A percentile compares a stretch with the other conserved stretches of the same genome.
Evolutionary conservation across 768 basidiomycete genomes (phyloP).

Genomic region (Mycena filopes): DNA sequence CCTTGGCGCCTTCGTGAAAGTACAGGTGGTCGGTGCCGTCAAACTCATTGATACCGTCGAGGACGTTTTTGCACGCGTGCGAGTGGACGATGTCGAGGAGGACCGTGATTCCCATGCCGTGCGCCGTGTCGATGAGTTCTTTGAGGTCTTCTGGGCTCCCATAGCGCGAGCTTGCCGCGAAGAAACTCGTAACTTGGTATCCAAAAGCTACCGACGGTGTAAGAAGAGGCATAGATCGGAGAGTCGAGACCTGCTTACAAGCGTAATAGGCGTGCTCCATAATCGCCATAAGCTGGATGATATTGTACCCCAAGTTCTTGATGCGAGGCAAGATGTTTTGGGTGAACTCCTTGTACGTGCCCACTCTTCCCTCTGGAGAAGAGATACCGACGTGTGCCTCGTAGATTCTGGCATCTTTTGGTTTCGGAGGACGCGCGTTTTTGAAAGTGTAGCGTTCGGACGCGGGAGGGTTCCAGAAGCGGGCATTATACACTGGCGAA

Average conservation of each 20-base stretch:
- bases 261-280: slow-evolving; percentile 99
- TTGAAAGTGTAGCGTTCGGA: slow-evolving; percentile 84
- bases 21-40: slow-evolving; percentile 98
- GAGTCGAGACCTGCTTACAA: slow-evolving; percentile 61
- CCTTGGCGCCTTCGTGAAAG: slow-evolving; percentile 94
- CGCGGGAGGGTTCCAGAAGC: slow-evolving; percentile 97
- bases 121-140: slow-evolving; percentile 94
- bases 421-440: slow-evolving; percentile 74
- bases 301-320: slow-evolving; percentile 92
- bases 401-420: slow-evolving; percentile 82
- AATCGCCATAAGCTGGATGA: slow-evolving; percentile 97
- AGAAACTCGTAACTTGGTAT: slow-evolving; percentile 98
- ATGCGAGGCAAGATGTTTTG: slow-evolving; percentile 86
- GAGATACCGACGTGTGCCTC: slow-evolving; percentile 99
- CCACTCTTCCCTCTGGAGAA: slow-evolving; percentile 85
- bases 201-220: slow-evolving; percentile 80
- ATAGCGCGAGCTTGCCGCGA: slow-evolving; percentile 96
- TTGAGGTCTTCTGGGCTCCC: slow-evolving; percentile 96
- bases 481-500: slow-evolving; percentile 93
- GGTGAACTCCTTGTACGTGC: slow-evolving; percentile 97
- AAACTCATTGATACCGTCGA: slow-evolving; percentile 95
- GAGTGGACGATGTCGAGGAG: slow-evolving; percentile 98
- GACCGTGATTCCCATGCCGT: slow-evolving; percentile 91
- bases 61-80: slow-evolving; percentile 97
- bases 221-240: slow-evolving; percentile 14